Conservation (phyloP, 192 early-diverging fungal species). For the Backusella parvicylindrica region DNA sequence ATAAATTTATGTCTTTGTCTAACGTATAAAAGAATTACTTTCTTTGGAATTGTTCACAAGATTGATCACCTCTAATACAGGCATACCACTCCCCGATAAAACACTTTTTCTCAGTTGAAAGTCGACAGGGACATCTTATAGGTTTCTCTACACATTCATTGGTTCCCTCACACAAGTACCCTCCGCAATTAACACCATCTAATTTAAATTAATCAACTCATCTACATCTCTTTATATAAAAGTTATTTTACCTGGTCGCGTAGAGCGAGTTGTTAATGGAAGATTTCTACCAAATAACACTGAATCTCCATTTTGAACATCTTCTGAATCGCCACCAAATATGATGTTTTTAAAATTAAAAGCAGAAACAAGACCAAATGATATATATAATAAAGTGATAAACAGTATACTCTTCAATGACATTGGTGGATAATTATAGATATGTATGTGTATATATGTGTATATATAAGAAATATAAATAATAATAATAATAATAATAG, state of each 20-base stretch:
- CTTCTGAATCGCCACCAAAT: not conserved
- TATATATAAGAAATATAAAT: too few relatives aligned
- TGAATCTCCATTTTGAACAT: not conserved
- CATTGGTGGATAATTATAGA: not conserved
- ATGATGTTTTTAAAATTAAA: not conserved
- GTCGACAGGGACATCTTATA: constrained; percentile 8
- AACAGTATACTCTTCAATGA: not conserved
- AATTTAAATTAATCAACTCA: not conserved
- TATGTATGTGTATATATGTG: too few relatives aligned
- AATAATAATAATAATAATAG: not conserved
- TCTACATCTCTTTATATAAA: not conserved
- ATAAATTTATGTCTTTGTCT: too few relatives aligned
- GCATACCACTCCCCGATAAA: constrained; percentile 8
- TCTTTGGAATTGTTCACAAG: not conserved
- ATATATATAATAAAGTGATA: not conserved
- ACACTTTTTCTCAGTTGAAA: constrained; percentile 9
- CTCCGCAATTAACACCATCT: not conserved
- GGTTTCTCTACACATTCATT: not conserved
- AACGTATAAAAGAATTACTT: too few relatives aligned
- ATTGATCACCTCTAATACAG: constrained; percentile 10
- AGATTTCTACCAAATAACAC: not conserved
- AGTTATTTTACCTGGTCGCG: not conserved
- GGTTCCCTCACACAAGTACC: constrained; percentile 9
- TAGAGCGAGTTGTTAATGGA: not conserved
- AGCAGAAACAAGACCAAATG: not conserved